Conservation (phyloP, 2,329 filamentous ascomycete species). For the Beauveria scarabaeidicola region DNA sequence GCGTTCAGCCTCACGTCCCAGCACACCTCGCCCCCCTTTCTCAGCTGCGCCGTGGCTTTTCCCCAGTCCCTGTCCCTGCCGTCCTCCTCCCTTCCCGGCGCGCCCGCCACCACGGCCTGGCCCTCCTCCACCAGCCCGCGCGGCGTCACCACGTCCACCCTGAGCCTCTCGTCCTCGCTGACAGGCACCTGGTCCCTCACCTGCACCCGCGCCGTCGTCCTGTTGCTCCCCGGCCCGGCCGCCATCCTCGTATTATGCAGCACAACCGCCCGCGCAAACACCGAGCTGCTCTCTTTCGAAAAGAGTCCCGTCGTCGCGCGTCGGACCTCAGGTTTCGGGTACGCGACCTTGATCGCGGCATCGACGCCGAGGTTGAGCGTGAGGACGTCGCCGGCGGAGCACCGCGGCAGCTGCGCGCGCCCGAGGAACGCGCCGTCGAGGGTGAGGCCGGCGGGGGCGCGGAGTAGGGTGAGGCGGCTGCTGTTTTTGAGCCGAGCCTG, state of each 20-base stretch:
- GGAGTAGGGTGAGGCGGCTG: slow-evolving; percentile 46
- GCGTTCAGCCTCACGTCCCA: slow-evolving; percentile 53
- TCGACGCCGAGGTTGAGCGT: slow-evolving; percentile 47
- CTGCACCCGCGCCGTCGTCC: slow-evolving; percentile 33
- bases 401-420: slow-evolving; percentile 42
- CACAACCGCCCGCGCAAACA: slow-evolving; percentile 37
- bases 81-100: slow-evolving; percentile 21
- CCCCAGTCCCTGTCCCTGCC: slow-evolving; percentile 40
- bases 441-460: slow-evolving; percentile 47
- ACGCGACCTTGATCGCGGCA: slow-evolving; percentile 42
- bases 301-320: slow-evolving; percentile 41
- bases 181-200: slow-evolving; percentile 51
- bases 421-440: slow-evolving; percentile 57
- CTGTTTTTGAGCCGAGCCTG: slow-evolving; percentile 48
- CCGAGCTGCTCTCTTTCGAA: slow-evolving; percentile 38
- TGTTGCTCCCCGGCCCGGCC: slow-evolving; percentile 18
- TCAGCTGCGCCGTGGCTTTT: slow-evolving; percentile 41
- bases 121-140: slow-evolving; percentile 33
- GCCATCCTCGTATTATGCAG: slow-evolving; percentile 36
- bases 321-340: slow-evolving; percentile 44
- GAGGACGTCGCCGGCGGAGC: slow-evolving; percentile 43
- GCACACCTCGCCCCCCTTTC: slow-evolving; percentile 47
- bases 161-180: slow-evolving; percentile 46
- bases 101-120: slow-evolving; percentile 27
- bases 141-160: slow-evolving; percentile 39